A percentile compares a stretch with the other conserved stretches of the same genome.
Conservation (phyloP, 2,329 filamentous ascomycete genomes). For the Phialophora expanda region DNA sequence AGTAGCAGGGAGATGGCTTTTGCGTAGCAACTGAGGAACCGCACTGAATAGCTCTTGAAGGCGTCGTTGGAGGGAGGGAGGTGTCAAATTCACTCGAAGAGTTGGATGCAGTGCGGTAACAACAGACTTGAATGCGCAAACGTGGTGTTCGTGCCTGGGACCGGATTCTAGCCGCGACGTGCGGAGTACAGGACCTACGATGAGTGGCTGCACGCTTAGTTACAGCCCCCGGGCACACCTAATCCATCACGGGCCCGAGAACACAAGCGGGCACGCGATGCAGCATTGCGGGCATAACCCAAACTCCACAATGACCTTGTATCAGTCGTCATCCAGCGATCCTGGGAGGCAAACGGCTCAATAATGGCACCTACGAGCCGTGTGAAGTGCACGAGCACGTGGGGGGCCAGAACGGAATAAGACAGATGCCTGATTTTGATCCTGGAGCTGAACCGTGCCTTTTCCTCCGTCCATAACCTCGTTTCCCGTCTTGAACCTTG, state of each 20-base stretch:
- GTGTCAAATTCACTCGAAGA: neutral
- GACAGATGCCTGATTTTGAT: constrained; percentile 3
- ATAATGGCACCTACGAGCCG: neutral
- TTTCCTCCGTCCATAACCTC: neutral
- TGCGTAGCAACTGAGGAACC: neutral
- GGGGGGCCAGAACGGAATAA: constrained; percentile 6
- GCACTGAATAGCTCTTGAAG: neutral
- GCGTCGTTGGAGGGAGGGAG: too few relatives aligned
- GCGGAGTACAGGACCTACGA: neutral
- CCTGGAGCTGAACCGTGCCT: constrained; percentile 9
- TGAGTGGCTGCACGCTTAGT: constrained; percentile 4
- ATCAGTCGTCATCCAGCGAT: constrained; percentile 9
- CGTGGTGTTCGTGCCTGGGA: neutral
- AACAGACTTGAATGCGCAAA: neutral
- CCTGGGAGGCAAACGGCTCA: constrained; percentile 9
- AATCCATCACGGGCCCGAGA: neutral
- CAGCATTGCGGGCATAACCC: constrained; percentile 15
- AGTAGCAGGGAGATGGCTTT: neutral
- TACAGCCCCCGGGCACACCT: neutral
- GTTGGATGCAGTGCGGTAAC: neutral
- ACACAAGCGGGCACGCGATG: constrained; percentile 14
- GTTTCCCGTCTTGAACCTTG: neutral
- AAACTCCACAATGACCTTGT: constrained; percentile 17
- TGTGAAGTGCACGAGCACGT: constrained; percentile 10
- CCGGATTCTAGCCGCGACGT: neutral